A percentile compares a stretch with the other conserved stretches of the same genome.
Evolutionary conservation across 805 yeast genomes (phyloP).

Genomic region (Cyberlindnera misumaiensis): DNA sequence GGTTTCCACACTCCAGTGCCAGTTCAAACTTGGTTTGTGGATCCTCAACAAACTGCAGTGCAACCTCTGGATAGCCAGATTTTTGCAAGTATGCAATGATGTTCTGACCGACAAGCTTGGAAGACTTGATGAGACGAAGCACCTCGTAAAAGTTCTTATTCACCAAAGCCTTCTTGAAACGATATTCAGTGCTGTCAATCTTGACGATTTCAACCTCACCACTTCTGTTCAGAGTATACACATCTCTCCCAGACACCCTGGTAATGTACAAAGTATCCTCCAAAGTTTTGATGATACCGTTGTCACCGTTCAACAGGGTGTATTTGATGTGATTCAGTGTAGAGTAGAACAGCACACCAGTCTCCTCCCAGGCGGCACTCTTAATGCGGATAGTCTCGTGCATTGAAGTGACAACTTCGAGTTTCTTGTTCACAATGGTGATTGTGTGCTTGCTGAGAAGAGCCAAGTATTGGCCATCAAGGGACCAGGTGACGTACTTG

Average conservation of each 20-base stretch:
- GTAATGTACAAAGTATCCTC: conserved; percentile 82
- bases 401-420: conserved; percentile 73
- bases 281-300: conserved; percentile 88
- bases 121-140: conserved; percentile 75
- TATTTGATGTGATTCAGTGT: conserved; percentile 95
- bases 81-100: conserved; percentile 92
- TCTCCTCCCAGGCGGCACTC: conserved; percentile 96
- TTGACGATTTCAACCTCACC: conserved; percentile 74
- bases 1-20: conserved; percentile 89
- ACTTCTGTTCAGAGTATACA: conserved; percentile 76
- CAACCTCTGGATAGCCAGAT: conserved; percentile 95
- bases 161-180: conserved; percentile 89
- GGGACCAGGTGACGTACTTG: conserved; percentile 85
- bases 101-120: conserved; percentile 94
- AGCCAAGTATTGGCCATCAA: conserved; percentile 82
- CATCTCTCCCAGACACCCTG: conserved; percentile 59
- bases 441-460: conserved; percentile 87
- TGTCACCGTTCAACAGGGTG: conserved; percentile 88
- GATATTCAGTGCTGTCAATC: conserved; percentile 94
- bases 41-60: conserved; percentile 93
- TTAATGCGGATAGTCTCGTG: conserved; percentile 96
- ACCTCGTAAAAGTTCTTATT: conserved; percentile 90
- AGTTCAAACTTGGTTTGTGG: conserved; percentile 93
- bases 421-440: conserved; percentile 73
- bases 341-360: conserved; percentile 85